Evolutionary conservation across 345 rosid species (phyloP), one percentile per base, ranked within the genome.

Genomic region (Ceriops zippeliana): DNA sequence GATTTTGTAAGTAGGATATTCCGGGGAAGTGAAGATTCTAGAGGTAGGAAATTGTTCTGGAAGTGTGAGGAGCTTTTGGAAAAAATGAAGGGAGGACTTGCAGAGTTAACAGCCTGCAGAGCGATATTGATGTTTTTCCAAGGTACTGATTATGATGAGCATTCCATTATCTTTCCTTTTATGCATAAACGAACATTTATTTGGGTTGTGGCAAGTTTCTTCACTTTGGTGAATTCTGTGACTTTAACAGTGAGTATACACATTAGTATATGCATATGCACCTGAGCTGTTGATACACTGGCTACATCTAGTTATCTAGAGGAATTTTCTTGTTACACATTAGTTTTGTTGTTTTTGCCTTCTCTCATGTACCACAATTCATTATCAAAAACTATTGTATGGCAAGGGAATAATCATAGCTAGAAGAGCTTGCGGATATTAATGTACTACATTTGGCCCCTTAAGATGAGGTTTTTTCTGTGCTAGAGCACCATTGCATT

Each of bases 1-100:
- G 98, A 96, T 77, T 92, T 84, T 64, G 96, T 90, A 16, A 78
- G 97, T 71, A 83, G 96, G 80, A 92, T 96, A 67, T 96, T 96
- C 74, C 82, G 86, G 51, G 76, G 95, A 81, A 96, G 97, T 73
- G 95, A 96, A 84, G 97, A 96, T 70, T 70, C 86, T 20, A 86
- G 87, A 81, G 99, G 98, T 37, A 80, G 96, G 80, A 90, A 85
- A 63, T 89, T 96, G 31, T 89, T 84, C 76, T 83, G 97, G 97
- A 90, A 90, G 80, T 92, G 99, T 53, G 91, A 86, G 70, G 98
- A 96, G 0, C 90, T 96, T 54, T 75, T 81, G 1, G 97, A 90
- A 10, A 92, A 90, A 79, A 86, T 96, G 84, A 96, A 86, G 82
- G 82, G 86, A 68, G 98, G 97, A 35, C 72, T 86, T 61, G 76